A percentile compares a stretch with the other conserved stretches of the same genome.
These are phyloP conservation scores for Ceratocystis eucalypticola DNA, from an alignment of 2,329 filamentous ascomycete genomes.

Conservation along the genomic window DNA sequence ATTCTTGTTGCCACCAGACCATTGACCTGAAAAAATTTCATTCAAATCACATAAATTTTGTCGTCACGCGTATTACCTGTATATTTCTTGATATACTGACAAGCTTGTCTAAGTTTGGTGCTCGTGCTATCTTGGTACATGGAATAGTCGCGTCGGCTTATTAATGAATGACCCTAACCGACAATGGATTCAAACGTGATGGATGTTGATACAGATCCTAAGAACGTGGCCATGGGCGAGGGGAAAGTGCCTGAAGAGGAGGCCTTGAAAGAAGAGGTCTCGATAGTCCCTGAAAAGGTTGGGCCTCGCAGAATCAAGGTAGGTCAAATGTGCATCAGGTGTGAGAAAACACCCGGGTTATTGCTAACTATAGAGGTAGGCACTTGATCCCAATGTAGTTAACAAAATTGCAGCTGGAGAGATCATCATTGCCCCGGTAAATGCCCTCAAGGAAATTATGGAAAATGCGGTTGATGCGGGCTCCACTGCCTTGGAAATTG, in stretches of 20 bases:
- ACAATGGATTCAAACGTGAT: neutral
- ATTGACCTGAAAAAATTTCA: too few species aligned
- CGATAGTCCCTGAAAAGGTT: neutral
- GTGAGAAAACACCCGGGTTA: neutral
- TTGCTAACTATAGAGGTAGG: constrained; percentile 33
- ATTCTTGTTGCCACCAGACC: too few species aligned
- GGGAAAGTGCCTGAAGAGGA: neutral
- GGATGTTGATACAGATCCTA: neutral
- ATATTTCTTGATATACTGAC: too few species aligned
- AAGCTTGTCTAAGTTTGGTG: too few species aligned
- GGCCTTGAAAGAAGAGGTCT: neutral
- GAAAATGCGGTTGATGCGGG: constrained; percentile 98
- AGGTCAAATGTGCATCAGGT: neutral
- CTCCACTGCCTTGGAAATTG: constrained; percentile 74
- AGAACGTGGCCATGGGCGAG: too few species aligned
- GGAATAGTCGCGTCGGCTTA: neutral
- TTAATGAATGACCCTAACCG: neutral
- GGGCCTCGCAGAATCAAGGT: constrained; percentile 13
- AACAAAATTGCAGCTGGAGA: constrained; percentile 98
- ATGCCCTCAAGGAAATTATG: constrained; percentile 90
- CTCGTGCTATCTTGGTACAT: too few species aligned
- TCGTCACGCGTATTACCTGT: too few species aligned
- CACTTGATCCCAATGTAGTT: constrained; percentile 80
- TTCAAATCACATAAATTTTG: too few species aligned
- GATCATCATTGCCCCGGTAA: constrained; percentile 93